phyloP scores from a whole-genome alignment of 2,329 filamentous ascomycete genomes.

The Exophiala oligosperma region DNA sequence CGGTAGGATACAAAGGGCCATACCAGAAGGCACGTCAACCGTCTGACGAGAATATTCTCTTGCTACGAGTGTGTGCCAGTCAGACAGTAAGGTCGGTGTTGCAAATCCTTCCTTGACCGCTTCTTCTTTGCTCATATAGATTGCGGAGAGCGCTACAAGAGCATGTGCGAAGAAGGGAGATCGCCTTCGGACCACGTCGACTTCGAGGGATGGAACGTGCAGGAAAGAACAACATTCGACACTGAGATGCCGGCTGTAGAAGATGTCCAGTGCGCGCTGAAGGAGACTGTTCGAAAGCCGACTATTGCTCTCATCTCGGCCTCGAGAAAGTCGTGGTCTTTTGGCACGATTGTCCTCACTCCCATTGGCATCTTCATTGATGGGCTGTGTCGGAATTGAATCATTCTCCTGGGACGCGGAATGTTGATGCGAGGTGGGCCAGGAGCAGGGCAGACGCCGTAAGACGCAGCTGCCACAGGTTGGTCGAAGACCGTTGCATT shows the following conservation, averaged over 20 bases:
- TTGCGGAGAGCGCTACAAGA: background rate
- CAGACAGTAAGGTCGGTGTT: background rate
- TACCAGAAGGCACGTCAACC: background rate
- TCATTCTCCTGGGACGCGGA: background rate
- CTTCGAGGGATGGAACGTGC: background rate
- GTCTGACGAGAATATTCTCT: background rate
- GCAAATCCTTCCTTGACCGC: conserved; percentile 1
- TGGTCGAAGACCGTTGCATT: background rate
- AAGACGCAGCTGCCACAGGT: conserved; percentile 1
- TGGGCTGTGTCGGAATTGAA: background rate
- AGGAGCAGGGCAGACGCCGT: background rate
- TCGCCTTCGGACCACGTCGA: background rate
- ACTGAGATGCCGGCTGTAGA: background rate
- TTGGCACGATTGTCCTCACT: background rate
- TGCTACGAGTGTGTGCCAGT: background rate
- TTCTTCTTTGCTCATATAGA: conserved; percentile 3
- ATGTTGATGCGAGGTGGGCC: background rate
- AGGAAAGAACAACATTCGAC: conserved; percentile 3
- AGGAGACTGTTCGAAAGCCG: background rate
- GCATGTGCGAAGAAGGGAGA: conserved; percentile 3
- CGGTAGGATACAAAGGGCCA: background rate
- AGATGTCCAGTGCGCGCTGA: conserved; percentile 1
- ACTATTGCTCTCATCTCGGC: background rate
- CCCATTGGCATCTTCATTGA: background rate
- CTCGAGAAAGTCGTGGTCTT: background rate